Percentiles rank a stretch among this genome's conserved stretches.
Conservation (phyloP, 192 early-diverging fungal genomes). For the Diversispora epigaea region DNA sequence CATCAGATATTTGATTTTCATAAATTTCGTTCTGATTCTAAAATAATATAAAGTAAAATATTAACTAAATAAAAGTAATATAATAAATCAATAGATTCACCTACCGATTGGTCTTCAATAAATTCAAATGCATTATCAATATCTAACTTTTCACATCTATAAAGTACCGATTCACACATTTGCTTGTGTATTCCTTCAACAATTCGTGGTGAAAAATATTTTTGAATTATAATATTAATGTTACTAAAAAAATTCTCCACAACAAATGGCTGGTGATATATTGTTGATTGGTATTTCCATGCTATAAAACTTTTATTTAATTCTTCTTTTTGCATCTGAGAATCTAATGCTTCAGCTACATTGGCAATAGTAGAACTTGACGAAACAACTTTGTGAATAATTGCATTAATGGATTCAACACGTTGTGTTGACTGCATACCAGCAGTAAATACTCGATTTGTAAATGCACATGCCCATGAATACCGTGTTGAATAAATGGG, state of each 20-base stretch:
- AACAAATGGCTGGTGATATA: too few species aligned
- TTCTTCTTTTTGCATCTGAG: background rate
- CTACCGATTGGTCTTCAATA: background rate
- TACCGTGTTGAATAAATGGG: background rate
- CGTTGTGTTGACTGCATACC: conserved; percentile 32
- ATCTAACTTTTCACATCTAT: background rate
- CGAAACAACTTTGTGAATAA: conserved; percentile 8
- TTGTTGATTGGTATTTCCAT: conserved; percentile 1
- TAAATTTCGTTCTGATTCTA: background rate
- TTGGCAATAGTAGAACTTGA: background rate
- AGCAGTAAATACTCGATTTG: conserved; percentile 8
- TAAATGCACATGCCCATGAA: conserved; percentile 19
- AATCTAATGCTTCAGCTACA: background rate
- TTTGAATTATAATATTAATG: background rate
- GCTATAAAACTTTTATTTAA: conserved; percentile 2
- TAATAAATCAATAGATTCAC: background rate
- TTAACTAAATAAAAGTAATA: too few species aligned
- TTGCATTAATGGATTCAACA: conserved; percentile 15
- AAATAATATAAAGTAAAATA: background rate
- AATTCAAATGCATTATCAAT: background rate
- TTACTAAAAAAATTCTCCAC: background rate
- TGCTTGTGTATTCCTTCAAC: too few species aligned
- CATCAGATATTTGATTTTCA: background rate
- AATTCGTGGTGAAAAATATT: background rate
- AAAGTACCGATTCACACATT: background rate